Evolutionary conservation across 1,284 basidiomycete genomes (phyloP), one percentile per base, ranked within the genome.

Genomic region (Malassezia slooffiae): DNA sequence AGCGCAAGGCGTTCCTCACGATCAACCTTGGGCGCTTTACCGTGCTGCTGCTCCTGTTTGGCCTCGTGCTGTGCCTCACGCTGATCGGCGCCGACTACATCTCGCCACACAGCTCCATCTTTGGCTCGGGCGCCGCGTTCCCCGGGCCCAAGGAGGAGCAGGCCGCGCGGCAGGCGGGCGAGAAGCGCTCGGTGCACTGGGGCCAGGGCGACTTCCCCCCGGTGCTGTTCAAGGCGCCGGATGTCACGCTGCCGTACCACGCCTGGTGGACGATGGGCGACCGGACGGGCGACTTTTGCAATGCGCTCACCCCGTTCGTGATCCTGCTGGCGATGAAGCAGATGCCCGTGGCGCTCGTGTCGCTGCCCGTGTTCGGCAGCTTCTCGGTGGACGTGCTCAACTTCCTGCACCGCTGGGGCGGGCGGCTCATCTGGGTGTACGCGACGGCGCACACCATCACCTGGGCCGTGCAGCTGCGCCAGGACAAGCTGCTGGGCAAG

Each of bases 271-370:
- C 83, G 0, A 74, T 79, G 0, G 82, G 80, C 13, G 78, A 77
- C 22, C 75, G 85, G 17, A 77, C 80, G 8, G 85, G 85, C 1
- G 74, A 82, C 48, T 80, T 87, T 44, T 79, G 82, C 2, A 87
- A 85, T 60, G 79, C 83, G 1, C 74, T 88, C 22, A 74, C 84
- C 22, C 85, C 85, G 0, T 75, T 88, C 13, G 79, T 79, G 42
- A 74, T 88, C 42, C 73, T 86, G 9, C 76, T 87, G 46, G 84
- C 81, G 3, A 75, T 88, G 66, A 88, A 87, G 68, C 75, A 82
- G 3, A 80, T 82, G 10, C 86, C 86, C 0, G 81, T 86, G 58
- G 85, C 84, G 37, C 60, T 87, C 33, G 78, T 87, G 57, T 79
- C 84, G n/a, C 73, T 81, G 19, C 77, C 79, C 0, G 77, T 77